Percentiles rank a stretch among this genome's conserved stretches.
Conservation (phyloP, 1,284 basidiomycete genomes). For the Wolfiporia cocos region DNA sequence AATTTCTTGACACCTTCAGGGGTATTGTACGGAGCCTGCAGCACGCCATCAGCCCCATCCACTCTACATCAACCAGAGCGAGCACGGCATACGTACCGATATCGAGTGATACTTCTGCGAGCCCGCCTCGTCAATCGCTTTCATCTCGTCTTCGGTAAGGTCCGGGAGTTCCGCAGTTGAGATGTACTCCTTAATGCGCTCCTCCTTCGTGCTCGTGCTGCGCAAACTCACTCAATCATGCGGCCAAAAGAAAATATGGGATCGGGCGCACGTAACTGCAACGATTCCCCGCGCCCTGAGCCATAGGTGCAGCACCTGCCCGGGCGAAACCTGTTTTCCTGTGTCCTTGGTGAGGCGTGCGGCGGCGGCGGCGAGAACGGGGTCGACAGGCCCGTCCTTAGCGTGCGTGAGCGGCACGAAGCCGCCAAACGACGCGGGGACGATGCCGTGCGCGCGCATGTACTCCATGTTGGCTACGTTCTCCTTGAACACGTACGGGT, state of each 20-base stretch:
- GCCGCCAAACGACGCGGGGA: constrained; percentile 63
- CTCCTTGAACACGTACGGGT: constrained; percentile 70
- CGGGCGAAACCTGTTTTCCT: constrained; percentile 26
- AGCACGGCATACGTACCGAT: neutral
- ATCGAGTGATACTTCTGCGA: constrained; percentile 4
- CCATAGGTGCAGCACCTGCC: constrained; percentile 32
- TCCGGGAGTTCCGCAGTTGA: constrained; percentile 2
- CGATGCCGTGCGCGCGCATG: constrained; percentile 56
- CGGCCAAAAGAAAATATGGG: neutral
- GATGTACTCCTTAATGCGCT: constrained; percentile 5
- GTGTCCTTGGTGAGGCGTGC: constrained; percentile 21
- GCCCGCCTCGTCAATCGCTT: constrained; percentile 7
- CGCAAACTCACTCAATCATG: neutral
- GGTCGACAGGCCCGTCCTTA: constrained; percentile 49
- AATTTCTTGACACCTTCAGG: too few species aligned
- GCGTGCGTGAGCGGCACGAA: constrained; percentile 51
- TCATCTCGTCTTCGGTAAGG: constrained; percentile 7
- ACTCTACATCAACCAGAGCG: too few species aligned
- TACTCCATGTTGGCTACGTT: constrained; percentile 48
- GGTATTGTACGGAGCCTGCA: too few species aligned
- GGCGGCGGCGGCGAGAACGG: constrained; percentile 20
- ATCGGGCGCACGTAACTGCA: constrained; percentile 61
- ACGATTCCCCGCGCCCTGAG: constrained; percentile 24
- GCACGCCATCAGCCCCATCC: too few species aligned
- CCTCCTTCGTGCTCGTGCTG: neutral